Evolutionary conservation across 352 stramenopile species (phyloP), one percentile per base, ranked within the genome.

Genomic region (Phytophthora colocasiae): DNA sequence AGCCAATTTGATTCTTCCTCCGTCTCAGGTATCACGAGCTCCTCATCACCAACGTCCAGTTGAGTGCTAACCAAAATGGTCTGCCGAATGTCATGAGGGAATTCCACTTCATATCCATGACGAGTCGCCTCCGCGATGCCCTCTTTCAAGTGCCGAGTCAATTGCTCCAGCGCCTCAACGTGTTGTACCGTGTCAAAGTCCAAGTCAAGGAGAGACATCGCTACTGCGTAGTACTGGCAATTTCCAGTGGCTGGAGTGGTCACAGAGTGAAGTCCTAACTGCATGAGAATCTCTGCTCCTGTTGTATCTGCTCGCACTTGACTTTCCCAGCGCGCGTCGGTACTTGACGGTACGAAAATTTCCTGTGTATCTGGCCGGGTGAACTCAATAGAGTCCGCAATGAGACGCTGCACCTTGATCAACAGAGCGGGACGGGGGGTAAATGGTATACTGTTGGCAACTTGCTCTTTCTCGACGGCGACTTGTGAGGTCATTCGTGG

Each of bases 171-270:
- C 1, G 15, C 27, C 4, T 57, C 29, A 44, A 57, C 6, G 9
- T 60, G 38, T 8, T 50, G 40, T 10, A 41, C 19, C 10, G 56
- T 52, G 27, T 66, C 49, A 19, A 66, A 66, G 14, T 15, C 4
- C 15, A 48, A n/a, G 7, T 58, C 22, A 1, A 71, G 40, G 10
- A 66, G 27, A 15, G 55, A 27, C 56, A 62, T 71, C 6, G 63
- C 63, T 9, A 66, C 19, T 60, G 55, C 47, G 29, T 66, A 66
- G 48, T 61, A 71, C 40, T 66, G 63, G 14, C 63, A 66, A 41
- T 66, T 71, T 1, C 63, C 56, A 1, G 56, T 71, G 12, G 48
- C 32, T 22, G 63, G 63, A 9, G 63, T 71, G 9, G 17, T 9
- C 31, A 55, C 29, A 38, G 2, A 4, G 12, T 54, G 46, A 2